phyloP scores from a whole-genome alignment of 208 protist genomes.

The Wallacemonas rigidus region DNA sequence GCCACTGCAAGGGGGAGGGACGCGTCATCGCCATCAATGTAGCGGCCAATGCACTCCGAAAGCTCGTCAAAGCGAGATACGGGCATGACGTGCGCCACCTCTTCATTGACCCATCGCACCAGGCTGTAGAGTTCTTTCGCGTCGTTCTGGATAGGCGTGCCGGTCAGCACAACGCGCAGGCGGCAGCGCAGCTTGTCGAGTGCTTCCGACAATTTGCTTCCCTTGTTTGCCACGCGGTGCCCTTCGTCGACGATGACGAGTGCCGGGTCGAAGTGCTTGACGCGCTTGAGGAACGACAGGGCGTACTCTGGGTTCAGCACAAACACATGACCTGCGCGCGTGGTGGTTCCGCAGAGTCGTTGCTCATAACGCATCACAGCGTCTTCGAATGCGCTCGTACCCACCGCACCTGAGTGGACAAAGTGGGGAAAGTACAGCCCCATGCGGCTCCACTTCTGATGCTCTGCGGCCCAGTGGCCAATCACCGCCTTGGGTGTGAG shows the following conservation, averaged over 20 bases:
- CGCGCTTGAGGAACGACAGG: slow-evolving; percentile 46
- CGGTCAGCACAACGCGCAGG: slow-evolving; percentile 79
- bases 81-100: slow-evolving; percentile 53
- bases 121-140: slow-evolving; percentile 81
- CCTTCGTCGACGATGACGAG: slow-evolving; percentile 90
- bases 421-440: slow-evolving; percentile 68
- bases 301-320: slow-evolving; percentile 78
- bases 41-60: slow-evolving; percentile 60
- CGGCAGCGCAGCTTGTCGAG: slow-evolving; percentile 55
- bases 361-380: slow-evolving; percentile 53
- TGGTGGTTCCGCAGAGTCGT: slow-evolving; percentile 29
- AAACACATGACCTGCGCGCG: slow-evolving; percentile 58
- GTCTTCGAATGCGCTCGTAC: slow-evolving; percentile 45
- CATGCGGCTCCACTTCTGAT: slow-evolving; percentile 68
- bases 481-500: slow-evolving; percentile 84
- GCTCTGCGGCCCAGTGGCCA: slow-evolving; percentile 71
- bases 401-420: slow-evolving; percentile 55
- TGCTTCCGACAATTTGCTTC: slow-evolving; percentile 57
- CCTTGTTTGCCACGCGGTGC: slow-evolving; percentile 71
- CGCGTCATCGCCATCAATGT: slow-evolving; percentile 71
- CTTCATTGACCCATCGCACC: slow-evolving; percentile 76
- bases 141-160: slow-evolving; percentile 91
- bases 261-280: slow-evolving; percentile 53
- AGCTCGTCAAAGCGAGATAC: slow-evolving; percentile 55
- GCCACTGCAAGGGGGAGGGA: slow-evolving; percentile 49